Base-by-base conservation (phyloP, 2,329 filamentous ascomycete species). In the Falciphora oryzae region DNA sequence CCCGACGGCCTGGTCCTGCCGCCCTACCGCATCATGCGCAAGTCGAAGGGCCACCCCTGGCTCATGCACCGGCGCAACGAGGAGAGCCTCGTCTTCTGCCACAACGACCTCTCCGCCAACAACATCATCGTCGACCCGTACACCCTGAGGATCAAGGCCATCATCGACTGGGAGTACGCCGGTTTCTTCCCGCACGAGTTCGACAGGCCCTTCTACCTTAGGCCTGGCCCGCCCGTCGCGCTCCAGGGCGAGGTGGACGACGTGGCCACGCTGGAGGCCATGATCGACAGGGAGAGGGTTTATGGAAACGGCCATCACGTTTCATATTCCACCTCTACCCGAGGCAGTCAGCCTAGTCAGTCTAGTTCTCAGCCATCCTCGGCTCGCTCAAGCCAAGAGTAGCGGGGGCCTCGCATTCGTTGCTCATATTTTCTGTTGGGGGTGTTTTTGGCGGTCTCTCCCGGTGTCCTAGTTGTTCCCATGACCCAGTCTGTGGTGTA, bases 121-220 rank as follows among this genome's bases (percentile, higher is more conserved):
- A 71, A 72, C 57, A 64, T 72, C 56, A 67, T 71, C 25, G 70
- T 73, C 57, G 65, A 72, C 65, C 69, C 69, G 18, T 64, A 58
- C 4, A 71, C 69, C 18, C 65, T 71, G n/a, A 68, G 67, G 59
- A 71, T 73, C 56, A 67, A 65, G 11, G 70, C 67, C 28, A 70
- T 71, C 56, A 65, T 73, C 57, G 70, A 73, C 66, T 71, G 71
- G 71, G 71, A 73, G 63, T 71, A 70, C 63, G 69, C 64, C 22
- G 71, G 71, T 13, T 72, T 73, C 64, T 72, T 66, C 57, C 71
- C 72, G 2, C 35, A 60, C 3, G 66, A 70, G 63, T 75, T 75
- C 63, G 72, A 75, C 64, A 65, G 63, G 50, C 64, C 66, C 1
- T 73, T 70, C 28, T 73, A 69, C 38, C 65, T 59, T 4, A 65